Evolutionary conservation across 352 stramenopile species (phyloP), one percentile per base, ranked within the genome.

Genomic region (Phytophthora uliginosa): DNA sequence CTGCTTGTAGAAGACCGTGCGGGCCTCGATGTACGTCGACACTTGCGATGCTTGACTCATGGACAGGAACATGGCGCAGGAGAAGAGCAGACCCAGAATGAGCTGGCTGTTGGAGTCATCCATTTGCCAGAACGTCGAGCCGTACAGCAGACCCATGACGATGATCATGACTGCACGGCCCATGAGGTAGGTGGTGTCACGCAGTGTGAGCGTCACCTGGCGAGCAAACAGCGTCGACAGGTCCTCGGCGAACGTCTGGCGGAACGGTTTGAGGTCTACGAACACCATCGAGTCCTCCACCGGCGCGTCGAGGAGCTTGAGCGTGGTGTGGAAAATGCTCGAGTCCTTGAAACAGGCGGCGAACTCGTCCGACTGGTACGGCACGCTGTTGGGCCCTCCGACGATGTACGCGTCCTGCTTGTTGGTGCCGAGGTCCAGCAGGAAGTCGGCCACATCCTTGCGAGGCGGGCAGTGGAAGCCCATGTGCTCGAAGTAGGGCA

Each of bases 1-100:
- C 33, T 98, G 93, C 68, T 97, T 98, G 84, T 98, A 97, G 76
- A 96, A 98, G 18, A 95, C 73, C 0, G 54, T 57, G 15, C 86
- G 87, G 15, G 79, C 81, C 15, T 88, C 80, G 63, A 98, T 92
- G 60, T 95, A 93, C 24, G 83, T 88, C 15, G 90, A 74, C 13
- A 98, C 75, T 62, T 95, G 85, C 0, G 91, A 76, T 26, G 94
- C 91, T 33, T 91, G 84, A 24, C 90, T 89, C 62, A 98, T 69
- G 5, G 86, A 91, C 6, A 96, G 74, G 68, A 97, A 98, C 72
- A 98, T 93, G 33, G 91, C 82, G 51, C 78, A 84, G 18, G 93
- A 92, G 73, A 98, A 98, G 1, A 98, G 71, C 50, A 98, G 76
- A 65, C 95, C 92, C 18, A 98, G 74, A 12, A 94, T 77, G 26